Percentiles rank a stretch among this genome's conserved stretches.
phyloP scores from a whole-genome alignment of 768 basidiomycete genomes.

The Crucibulum laeve region DNA sequence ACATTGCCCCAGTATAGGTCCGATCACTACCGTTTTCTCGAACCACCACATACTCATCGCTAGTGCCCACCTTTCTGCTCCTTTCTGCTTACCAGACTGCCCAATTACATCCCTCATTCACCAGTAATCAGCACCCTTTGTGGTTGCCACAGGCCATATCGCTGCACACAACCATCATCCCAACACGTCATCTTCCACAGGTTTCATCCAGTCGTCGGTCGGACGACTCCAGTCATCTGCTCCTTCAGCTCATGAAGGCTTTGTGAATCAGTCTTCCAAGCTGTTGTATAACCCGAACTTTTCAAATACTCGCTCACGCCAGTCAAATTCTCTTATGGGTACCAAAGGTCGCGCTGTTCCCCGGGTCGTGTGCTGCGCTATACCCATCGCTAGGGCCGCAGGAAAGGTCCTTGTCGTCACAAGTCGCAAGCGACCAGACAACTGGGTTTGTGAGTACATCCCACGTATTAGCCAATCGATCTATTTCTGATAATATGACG shows the following conservation, averaged over 20 bases:
- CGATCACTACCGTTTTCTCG: constrained; percentile 15
- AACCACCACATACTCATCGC: not conserved
- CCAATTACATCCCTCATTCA: not conserved
- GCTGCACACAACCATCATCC: not conserved
- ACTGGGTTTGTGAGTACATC: constrained; percentile 81
- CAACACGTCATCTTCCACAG: constrained; percentile 10
- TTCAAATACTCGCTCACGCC: constrained; percentile 9
- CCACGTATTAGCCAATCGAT: constrained; percentile 8
- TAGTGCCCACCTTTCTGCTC: constrained; percentile 6
- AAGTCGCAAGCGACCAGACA: constrained; percentile 74
- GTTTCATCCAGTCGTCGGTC: constrained; percentile 14
- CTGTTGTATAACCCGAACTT: constrained; percentile 10
- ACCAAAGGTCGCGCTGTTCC: constrained; percentile 78
- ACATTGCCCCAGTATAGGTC: constrained; percentile 19
- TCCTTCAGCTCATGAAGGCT: constrained; percentile 21
- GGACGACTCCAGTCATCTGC: constrained; percentile 15
- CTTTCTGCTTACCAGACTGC: constrained; percentile 1
- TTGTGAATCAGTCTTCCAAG: constrained; percentile 16
- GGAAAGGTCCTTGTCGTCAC: constrained; percentile 82
- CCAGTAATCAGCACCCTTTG: constrained; percentile 3
- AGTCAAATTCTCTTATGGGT: constrained; percentile 31
- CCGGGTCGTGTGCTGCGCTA: constrained; percentile 88
- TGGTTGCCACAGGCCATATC: constrained; percentile 1
- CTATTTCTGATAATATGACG: constrained; percentile 3
- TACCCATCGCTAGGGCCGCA: constrained; percentile 70